Evolutionary conservation across 352 stramenopile species (phyloP).

Genomic region (Pythium dissotocum): DNA sequence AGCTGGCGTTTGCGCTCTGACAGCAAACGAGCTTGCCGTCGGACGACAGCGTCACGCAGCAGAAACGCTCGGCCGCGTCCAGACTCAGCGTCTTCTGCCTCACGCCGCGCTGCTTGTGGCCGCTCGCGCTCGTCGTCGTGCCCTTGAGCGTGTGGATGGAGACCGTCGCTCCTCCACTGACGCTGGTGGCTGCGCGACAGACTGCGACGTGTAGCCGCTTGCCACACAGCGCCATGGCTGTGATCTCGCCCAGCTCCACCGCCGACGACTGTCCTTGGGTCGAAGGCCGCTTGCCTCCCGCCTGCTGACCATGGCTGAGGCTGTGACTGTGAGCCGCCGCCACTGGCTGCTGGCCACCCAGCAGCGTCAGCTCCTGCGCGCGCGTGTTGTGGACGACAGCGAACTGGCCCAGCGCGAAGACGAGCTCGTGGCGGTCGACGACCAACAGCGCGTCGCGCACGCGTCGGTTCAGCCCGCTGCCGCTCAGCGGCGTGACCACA

Average conservation of each 20-base stretch:
- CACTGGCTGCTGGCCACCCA: slow-evolving; percentile 32
- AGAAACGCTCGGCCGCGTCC: slow-evolving; percentile 47
- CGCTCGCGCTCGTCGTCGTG: background rate
- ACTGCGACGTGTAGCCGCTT: slow-evolving; percentile 57
- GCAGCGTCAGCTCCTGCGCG: slow-evolving; percentile 55
- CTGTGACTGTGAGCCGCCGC: background rate
- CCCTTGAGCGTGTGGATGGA: slow-evolving; percentile 30
- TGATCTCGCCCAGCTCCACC: slow-evolving; percentile 56
- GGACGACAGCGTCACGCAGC: slow-evolving; percentile 53
- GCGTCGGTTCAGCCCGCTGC: slow-evolving; percentile 49
- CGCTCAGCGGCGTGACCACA: slow-evolving; percentile 35
- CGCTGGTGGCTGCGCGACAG: slow-evolving; percentile 39
- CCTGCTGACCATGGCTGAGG: background rate
- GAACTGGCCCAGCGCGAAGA: slow-evolving; percentile 65
- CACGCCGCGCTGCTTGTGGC: slow-evolving; percentile 10
- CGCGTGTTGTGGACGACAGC: slow-evolving; percentile 69
- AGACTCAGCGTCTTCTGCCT: slow-evolving; percentile 49
- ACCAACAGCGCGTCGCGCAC: slow-evolving; percentile 60
- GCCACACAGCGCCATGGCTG: slow-evolving; percentile 61
- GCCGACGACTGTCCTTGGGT: background rate
- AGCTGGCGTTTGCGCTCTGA: slow-evolving; percentile 52
- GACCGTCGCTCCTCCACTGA: slow-evolving; percentile 17
- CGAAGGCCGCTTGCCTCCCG: background rate
- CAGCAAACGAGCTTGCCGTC: slow-evolving; percentile 70
- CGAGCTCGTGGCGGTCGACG: slow-evolving; percentile 57